Conservation (phyloP, 2,329 filamentous ascomycete species). For the Chaetomium sp. region DNA sequence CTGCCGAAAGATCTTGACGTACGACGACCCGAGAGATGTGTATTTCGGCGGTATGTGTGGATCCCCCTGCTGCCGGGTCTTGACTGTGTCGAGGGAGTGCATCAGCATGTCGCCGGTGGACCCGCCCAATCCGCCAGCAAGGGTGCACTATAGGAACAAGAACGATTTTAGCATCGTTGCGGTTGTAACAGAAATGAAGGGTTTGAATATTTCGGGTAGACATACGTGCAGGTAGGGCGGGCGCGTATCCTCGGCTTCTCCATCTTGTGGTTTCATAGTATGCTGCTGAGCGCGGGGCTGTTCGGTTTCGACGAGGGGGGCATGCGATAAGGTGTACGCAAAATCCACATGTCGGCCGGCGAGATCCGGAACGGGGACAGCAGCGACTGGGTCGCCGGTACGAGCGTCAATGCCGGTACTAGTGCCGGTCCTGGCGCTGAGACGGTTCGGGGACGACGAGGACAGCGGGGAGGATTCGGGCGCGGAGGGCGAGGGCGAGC, state of each 20-base stretch:
- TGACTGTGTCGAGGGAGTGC: conserved; percentile 98
- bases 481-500: conserved; percentile 12
- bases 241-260: conserved; percentile 46
- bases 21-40: conserved; percentile 80
- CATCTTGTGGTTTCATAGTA: conserved; percentile 36
- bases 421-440: no score
- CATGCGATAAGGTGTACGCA: conserved; percentile 19
- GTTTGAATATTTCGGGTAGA: conserved; percentile 15
- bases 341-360: conserved; percentile 22
- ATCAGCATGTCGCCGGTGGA: conserved; percentile 95
- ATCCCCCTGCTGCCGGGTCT: conserved; percentile 95
- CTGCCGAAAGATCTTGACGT: conserved; percentile 86
- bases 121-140: conserved; percentile 88
- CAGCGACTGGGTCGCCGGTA: no score
- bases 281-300: conserved; percentile 23
- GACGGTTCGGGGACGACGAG: no score
- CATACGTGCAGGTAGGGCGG: conserved; percentile 60
- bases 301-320: conserved; percentile 11
- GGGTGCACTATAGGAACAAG: conserved; percentile 62
- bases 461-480: no score
- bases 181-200: background rate
- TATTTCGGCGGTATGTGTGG: conserved; percentile 91
- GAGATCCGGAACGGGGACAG: conserved; percentile 3
- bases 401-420: no score
- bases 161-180: no score